Percentiles rank a stretch among this genome's conserved stretches.
Evolutionary conservation across 495 filamentous ascomycete genomes (phyloP).

Genomic region (Aspergillus sclerotiicarbonarius): DNA sequence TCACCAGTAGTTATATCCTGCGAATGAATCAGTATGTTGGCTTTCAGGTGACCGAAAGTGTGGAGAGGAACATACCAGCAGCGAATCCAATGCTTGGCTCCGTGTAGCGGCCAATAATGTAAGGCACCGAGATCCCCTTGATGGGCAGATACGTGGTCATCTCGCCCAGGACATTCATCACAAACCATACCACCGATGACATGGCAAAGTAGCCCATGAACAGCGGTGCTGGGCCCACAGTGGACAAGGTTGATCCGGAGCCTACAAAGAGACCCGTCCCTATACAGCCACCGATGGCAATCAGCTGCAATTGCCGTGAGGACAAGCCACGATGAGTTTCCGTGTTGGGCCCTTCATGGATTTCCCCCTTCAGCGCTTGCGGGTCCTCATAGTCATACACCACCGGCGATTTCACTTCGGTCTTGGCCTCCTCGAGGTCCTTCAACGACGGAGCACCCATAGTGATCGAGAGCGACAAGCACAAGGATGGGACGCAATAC

Average conservation of each 20-base stretch:
- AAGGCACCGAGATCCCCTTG: conserved; percentile 67
- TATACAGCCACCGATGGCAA: conserved; percentile 71
- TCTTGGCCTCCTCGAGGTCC: conserved; percentile 20
- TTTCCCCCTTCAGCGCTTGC: conserved; percentile 20
- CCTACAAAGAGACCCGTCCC: conserved; percentile 76
- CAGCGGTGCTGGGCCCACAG: conserved; percentile 65
- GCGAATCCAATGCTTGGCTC: conserved; percentile 70
- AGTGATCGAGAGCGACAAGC: not conserved
- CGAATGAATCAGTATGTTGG: conserved; percentile 38
- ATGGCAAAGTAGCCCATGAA: conserved; percentile 63
- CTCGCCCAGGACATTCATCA: conserved; percentile 59
- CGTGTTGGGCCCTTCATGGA: conserved; percentile 12
- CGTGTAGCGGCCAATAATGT: conserved; percentile 67
- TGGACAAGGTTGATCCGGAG: conserved; percentile 60
- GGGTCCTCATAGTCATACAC: conserved; percentile 22
- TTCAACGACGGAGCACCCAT: conserved; percentile 23
- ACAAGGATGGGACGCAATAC: not conserved
- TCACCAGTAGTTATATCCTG: conserved; percentile 56
- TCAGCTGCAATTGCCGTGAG: conserved; percentile 61
- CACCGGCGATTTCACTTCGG: conserved; percentile 4
- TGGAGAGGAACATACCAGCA: conserved; percentile 45
- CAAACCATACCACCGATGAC: conserved; percentile 51
- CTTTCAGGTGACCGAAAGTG: not conserved
- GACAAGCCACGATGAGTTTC: conserved; percentile 30
- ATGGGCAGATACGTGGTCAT: conserved; percentile 75